phyloP scores from a whole-genome alignment of 78 protist genomes.

The Guillardia theta region DNA sequence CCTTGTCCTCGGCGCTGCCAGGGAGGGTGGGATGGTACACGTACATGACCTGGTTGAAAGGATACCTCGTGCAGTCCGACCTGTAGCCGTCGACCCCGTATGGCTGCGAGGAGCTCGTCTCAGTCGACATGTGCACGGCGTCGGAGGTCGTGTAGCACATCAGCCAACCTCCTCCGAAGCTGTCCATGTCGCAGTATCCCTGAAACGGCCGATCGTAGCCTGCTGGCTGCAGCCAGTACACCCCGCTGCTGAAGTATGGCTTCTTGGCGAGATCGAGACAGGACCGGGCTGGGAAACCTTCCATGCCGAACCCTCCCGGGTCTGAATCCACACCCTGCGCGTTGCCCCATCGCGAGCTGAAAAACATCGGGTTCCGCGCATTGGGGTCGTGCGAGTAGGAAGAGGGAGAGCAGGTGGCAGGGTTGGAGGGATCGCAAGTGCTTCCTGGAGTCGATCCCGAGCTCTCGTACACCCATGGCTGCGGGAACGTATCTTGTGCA shows the following conservation, averaged over 20 bases:
- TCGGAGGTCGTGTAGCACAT: conserved; percentile 15
- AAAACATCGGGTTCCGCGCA: not conserved
- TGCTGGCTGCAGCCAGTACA: not conserved
- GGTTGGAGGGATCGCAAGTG: too few species aligned
- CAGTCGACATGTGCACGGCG: not conserved
- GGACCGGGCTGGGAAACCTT: not conserved
- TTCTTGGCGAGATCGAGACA: not conserved
- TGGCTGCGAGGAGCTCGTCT: not conserved
- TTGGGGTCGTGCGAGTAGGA: not conserved
- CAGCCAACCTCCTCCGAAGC: conserved; percentile 3
- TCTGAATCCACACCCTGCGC: not conserved
- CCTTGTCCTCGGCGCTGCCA: not conserved
- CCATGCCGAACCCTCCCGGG: not conserved
- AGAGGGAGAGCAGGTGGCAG: too few species aligned
- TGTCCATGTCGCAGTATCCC: not conserved
- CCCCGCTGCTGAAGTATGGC: not conserved
- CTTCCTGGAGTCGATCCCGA: too few species aligned
- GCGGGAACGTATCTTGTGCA: too few species aligned
- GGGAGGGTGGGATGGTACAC: not conserved
- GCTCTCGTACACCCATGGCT: too few species aligned
- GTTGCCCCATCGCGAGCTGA: not conserved
- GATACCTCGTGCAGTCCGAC: not conserved
- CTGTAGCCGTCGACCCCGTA: not conserved
- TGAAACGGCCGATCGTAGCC: not conserved
- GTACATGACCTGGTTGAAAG: conserved; percentile 24